These are phyloP conservation scores for Phytophthora hybrid DNA, from an alignment of 352 stramenopile genomes.

Conservation along the genomic window DNA sequence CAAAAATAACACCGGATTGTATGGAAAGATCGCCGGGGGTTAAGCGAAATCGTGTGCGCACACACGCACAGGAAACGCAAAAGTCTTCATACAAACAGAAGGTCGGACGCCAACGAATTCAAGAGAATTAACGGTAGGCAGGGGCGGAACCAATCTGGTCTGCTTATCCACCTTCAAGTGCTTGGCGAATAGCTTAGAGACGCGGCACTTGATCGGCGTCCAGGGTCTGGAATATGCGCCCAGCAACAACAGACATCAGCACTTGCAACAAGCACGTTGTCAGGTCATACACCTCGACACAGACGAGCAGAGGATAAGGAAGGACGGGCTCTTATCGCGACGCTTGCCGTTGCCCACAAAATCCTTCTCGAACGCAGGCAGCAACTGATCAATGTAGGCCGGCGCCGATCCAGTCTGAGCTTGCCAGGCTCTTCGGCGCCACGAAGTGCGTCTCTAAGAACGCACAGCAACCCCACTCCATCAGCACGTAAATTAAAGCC, in stretches of 20 bases:
- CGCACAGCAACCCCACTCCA: background rate
- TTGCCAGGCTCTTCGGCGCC: conserved; percentile 72
- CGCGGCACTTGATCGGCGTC: too few species aligned
- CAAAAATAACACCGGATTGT: too few species aligned
- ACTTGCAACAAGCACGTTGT: too few species aligned
- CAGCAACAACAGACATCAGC: too few species aligned
- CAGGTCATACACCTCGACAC: conserved; percentile 53
- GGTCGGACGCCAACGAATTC: too few species aligned
- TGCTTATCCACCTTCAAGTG: conserved; percentile 82
- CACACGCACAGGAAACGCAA: too few species aligned
- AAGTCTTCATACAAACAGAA: too few species aligned
- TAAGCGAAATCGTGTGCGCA: too few species aligned
- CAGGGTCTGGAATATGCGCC: too few species aligned
- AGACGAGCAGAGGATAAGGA: conserved; percentile 93
- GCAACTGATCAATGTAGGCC: conserved; percentile 78
- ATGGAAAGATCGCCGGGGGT: too few species aligned
- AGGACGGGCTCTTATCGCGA: conserved; percentile 91
- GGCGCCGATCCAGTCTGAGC: conserved; percentile 74
- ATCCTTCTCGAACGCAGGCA: conserved; percentile 79
- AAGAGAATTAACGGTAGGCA: too few species aligned
- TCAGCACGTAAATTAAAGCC: background rate
- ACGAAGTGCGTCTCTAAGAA: conserved; percentile 72
- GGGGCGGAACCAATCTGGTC: too few species aligned
- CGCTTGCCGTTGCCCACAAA: conserved; percentile 81
- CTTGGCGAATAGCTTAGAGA: conserved; percentile 94